These are phyloP conservation scores for Buxus sempervirens DNA, from an alignment of 164 flowering plant genomes.

Conservation along the genomic window DNA sequence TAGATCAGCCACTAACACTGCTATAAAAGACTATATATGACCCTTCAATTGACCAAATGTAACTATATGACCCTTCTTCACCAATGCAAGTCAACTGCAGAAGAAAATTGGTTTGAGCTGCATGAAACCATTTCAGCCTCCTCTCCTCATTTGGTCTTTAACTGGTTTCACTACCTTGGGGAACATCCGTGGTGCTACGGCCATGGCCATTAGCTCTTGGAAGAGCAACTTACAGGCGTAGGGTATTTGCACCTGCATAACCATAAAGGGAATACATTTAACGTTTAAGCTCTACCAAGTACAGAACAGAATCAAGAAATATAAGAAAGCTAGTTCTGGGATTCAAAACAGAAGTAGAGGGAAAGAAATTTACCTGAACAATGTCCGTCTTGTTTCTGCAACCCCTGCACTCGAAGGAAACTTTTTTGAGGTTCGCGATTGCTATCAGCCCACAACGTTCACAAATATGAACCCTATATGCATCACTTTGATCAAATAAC, in stretches of 20 bases:
- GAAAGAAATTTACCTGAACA: conserved; percentile 61
- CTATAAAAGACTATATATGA: too few relatives aligned
- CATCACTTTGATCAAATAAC: conserved; percentile 93
- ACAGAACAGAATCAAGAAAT: not conserved
- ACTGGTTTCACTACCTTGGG: conserved; percentile 60
- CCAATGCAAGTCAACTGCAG: too few relatives aligned
- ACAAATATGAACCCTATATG: conserved; percentile 90
- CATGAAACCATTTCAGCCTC: conserved; percentile 24
- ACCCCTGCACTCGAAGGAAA: conserved; percentile 87
- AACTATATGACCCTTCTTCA: too few relatives aligned
- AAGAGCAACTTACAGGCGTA: conserved; percentile 92
- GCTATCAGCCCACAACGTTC: conserved; percentile 90
- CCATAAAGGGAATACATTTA: too few relatives aligned
- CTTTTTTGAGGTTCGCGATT: conserved; percentile 92
- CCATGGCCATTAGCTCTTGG: conserved; percentile 99
- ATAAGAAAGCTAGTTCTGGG: not conserved
- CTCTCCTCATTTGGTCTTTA: conserved; percentile 59
- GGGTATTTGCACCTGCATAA: conserved; percentile 79
- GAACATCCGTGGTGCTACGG: conserved; percentile 93
- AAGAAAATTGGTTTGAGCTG: too few relatives aligned
- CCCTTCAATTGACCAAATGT: too few relatives aligned
- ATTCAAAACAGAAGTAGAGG: not conserved
- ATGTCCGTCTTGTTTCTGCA: conserved; percentile 96
- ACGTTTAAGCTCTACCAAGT: too few relatives aligned
- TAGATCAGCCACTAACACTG: too few relatives aligned